Conservation (phyloP, 1,139 yeast species). For the Kazachstania sp. region DNA sequence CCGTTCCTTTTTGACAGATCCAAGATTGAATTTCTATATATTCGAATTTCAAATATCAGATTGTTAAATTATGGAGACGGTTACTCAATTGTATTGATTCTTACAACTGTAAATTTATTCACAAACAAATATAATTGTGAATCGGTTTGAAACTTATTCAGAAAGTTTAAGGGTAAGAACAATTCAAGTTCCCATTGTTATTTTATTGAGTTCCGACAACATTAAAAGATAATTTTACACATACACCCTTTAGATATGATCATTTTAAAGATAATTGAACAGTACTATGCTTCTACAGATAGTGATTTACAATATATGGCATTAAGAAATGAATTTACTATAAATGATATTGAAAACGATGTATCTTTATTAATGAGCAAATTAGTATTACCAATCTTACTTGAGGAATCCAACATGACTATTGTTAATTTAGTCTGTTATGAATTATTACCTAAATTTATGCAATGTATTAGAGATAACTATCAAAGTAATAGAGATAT, state of each 20-base stretch:
- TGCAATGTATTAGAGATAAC: background rate
- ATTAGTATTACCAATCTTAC: slow-evolving; percentile 17
- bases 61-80: too few relatives aligned
- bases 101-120: too few relatives aligned
- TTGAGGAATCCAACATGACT: slow-evolving; percentile 14
- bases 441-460: slow-evolving; percentile 14
- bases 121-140: too few relatives aligned
- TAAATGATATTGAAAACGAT: slow-evolving; percentile 12
- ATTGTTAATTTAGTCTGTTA: slow-evolving; percentile 15
- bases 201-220: too few relatives aligned
- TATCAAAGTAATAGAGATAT: background rate
- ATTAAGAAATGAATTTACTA: slow-evolving; percentile 12
- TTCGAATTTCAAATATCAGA: too few relatives aligned
- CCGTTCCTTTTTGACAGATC: too few relatives aligned
- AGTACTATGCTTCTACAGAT: slow-evolving; percentile 15
- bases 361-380: slow-evolving; percentile 10
- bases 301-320: slow-evolving; percentile 23
- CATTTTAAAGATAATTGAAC: slow-evolving; percentile 10
- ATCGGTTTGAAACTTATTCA: too few relatives aligned
- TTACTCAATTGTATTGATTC: too few relatives aligned
- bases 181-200: too few relatives aligned
- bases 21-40: too few relatives aligned
- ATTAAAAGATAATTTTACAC: too few relatives aligned
- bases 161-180: too few relatives aligned
- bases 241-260: slow-evolving; percentile 6